Evolutionary conservation across 352 stramenopile species (phyloP).

Genomic region (Stramenopiles sp.): DNA sequence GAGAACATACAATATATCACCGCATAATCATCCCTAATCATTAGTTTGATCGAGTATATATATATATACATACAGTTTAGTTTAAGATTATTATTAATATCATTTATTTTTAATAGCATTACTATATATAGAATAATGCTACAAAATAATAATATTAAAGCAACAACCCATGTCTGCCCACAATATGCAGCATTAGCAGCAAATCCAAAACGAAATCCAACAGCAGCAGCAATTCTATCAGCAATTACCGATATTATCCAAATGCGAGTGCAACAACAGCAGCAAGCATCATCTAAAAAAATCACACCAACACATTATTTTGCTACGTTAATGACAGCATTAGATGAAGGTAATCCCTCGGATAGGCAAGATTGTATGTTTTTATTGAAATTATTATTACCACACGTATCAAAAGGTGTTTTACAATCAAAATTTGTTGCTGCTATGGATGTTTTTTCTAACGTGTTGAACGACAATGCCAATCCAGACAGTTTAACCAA

Average conservation of each 20-base stretch:
- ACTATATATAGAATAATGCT: background rate
- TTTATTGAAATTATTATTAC: constrained; percentile 1
- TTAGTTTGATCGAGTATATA: too few species aligned
- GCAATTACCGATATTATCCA: background rate
- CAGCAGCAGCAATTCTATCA: background rate
- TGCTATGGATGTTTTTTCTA: background rate
- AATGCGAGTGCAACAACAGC: background rate
- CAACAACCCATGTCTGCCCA: background rate
- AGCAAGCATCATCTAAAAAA: too few species aligned
- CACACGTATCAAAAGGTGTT: background rate
- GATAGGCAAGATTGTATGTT: background rate
- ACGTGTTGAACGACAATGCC: background rate
- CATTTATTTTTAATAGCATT: background rate
- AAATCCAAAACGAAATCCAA: background rate
- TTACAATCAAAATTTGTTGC: background rate
- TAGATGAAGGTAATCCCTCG: background rate
- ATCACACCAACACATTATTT: background rate
- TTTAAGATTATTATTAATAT: too few species aligned
- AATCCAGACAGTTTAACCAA: background rate
- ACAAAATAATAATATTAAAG: background rate
- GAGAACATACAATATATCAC: too few species aligned
- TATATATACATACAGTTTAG: too few species aligned
- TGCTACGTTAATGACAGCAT: background rate
- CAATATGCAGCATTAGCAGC: background rate
- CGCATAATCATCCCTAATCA: too few species aligned